Evolutionary conservation across 345 rosid genomes (phyloP).

Genomic region (Camelina neglecta): DNA sequence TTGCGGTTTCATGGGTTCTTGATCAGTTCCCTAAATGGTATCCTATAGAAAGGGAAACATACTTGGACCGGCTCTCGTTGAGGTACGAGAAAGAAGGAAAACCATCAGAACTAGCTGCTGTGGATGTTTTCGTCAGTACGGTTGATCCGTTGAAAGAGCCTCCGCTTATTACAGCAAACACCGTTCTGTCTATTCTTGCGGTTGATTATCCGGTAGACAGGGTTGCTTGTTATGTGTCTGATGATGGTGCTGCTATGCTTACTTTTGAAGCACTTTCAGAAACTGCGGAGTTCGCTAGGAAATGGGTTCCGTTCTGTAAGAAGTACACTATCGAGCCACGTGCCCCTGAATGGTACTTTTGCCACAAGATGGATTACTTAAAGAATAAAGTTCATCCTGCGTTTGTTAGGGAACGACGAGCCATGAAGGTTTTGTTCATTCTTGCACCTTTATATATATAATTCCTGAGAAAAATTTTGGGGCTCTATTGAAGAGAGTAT

Average conservation of each 20-base stretch:
- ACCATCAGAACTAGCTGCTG: no score
- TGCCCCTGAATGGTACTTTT: slow-evolving; percentile 92
- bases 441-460: background rate
- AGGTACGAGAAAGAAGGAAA: slow-evolving; percentile 48
- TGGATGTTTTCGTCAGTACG: slow-evolving; percentile 72
- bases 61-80: slow-evolving; percentile 75
- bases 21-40: slow-evolving; percentile 94
- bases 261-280: slow-evolving; percentile 94
- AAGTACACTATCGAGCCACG: slow-evolving; percentile 79
- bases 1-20: slow-evolving; percentile 92
- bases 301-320: slow-evolving; percentile 96
- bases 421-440: slow-evolving; percentile 69
- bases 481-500: background rate
- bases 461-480: background rate
- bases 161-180: slow-evolving; percentile 92
- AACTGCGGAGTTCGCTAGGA: slow-evolving; percentile 87
- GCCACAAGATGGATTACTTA: slow-evolving; percentile 76
- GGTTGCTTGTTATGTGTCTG: slow-evolving; percentile 93
- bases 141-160: slow-evolving; percentile 96
- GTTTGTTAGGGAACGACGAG: slow-evolving; percentile 79
- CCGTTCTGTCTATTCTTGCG: slow-evolving; percentile 87
- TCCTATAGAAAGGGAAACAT: slow-evolving; percentile 84
- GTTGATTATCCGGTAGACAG: slow-evolving; percentile 88
- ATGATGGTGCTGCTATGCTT: slow-evolving; percentile 98
- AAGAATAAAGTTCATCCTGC: slow-evolving; percentile 73